A percentile compares a stretch with the other conserved stretches of the same genome.
Evolutionary conservation across 2,329 filamentous ascomycete species (phyloP).

Genomic region (Metarhizium sp.): DNA sequence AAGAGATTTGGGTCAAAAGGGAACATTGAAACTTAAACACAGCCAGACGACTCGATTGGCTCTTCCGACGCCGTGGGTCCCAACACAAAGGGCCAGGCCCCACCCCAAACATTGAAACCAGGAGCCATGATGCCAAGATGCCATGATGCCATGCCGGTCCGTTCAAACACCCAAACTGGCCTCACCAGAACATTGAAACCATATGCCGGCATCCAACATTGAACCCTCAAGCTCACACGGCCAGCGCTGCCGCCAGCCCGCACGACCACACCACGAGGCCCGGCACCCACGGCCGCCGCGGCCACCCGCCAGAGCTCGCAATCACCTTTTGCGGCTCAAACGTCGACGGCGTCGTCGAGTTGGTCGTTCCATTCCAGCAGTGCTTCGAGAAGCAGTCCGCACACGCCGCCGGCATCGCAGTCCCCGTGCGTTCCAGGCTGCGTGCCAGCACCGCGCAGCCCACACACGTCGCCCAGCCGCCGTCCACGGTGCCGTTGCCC

Average conservation of each 20-base stretch:
- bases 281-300: not conserved
- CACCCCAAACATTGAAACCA: too few species aligned
- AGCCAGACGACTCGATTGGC: too few species aligned
- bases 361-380: conserved; percentile 68
- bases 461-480: conserved; percentile 66
- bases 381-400: conserved; percentile 64
- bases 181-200: too few species aligned
- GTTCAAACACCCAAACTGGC: too few species aligned
- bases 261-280: not conserved
- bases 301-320: not conserved
- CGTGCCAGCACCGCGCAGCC: conserved; percentile 71
- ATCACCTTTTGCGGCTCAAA: not conserved
- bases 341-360: not conserved
- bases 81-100: too few species aligned
- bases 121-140: too few species aligned
- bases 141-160: too few species aligned
- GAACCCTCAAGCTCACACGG: not conserved
- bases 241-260: not conserved
- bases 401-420: conserved; percentile 57
- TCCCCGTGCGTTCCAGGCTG: conserved; percentile 57
- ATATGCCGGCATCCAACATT: not conserved
- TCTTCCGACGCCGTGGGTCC: too few species aligned
- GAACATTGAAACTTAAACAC: too few species aligned
- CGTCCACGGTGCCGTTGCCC: conserved; percentile 64
- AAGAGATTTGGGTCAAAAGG: too few species aligned